Evolutionary conservation across 768 basidiomycete genomes (phyloP).

Genomic region (Pseudohyphozyma bogoriensis): DNA sequence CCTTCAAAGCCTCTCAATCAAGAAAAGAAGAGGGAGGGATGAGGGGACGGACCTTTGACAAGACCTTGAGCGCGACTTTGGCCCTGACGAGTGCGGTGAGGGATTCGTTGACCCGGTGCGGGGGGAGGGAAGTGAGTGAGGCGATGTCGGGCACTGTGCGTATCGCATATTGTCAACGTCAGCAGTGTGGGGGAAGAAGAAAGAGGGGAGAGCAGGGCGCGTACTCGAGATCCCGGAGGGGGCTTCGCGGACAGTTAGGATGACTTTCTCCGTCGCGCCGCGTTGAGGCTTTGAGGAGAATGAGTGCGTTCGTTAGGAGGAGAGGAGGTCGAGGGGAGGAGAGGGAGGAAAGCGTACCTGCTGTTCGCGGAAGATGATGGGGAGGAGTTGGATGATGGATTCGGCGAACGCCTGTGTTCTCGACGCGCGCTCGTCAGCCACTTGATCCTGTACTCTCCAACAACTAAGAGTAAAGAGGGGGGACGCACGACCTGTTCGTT

Average conservation of each 20-base stretch:
- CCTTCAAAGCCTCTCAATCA: neutral
- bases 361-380: conserved; percentile 23
- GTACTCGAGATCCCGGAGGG: neutral
- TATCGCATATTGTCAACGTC: neutral
- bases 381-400: conserved; percentile 17
- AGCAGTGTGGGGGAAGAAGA: too few relatives aligned
- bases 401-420: conserved; percentile 23
- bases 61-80: conserved; percentile 14
- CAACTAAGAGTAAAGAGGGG: neutral
- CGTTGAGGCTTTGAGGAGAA: neutral
- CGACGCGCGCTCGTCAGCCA: neutral
- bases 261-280: conserved; percentile 10
- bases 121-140: conserved; percentile 3
- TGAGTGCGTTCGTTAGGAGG: neutral
- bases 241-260: conserved; percentile 8
- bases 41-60: conserved; percentile 10
- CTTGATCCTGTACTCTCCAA: neutral
- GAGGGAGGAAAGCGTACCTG: neutral
- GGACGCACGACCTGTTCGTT: conserved; percentile 19
- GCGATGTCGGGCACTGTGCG: conserved; percentile 8
- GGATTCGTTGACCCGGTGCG: conserved; percentile 22
- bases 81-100: conserved; percentile 22
- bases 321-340: too few relatives aligned
- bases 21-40: too few relatives aligned
- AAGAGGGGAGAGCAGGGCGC: neutral